Conservation (phyloP, 352 stramenopile species). For the Pythium oligandrum region DNA sequence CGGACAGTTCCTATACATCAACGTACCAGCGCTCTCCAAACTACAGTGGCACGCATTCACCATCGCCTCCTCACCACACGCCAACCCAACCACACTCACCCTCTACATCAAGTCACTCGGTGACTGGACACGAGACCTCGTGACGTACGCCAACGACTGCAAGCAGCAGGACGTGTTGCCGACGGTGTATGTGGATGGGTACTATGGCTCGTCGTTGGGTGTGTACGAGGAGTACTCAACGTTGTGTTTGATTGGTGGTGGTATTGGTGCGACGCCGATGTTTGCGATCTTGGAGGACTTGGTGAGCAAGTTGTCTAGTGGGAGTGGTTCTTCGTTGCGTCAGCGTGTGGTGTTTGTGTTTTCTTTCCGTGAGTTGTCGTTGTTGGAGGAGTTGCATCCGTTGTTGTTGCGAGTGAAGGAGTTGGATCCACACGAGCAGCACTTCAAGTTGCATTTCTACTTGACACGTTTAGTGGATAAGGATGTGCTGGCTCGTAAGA, state of each 20-base stretch:
- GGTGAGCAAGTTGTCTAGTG: slow-evolving; percentile 17
- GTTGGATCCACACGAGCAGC: slow-evolving; percentile 19
- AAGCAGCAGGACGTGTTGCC: no score
- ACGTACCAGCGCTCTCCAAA: slow-evolving; percentile 37
- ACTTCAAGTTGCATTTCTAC: slow-evolving; percentile 21
- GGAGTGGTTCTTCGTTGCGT: neutral
- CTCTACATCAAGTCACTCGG: no score
- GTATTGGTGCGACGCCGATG: slow-evolving; percentile 35
- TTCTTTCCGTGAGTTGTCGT: slow-evolving; percentile 28
- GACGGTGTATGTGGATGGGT: no score
- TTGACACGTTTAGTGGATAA: slow-evolving; percentile 17
- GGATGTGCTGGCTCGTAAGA: slow-evolving; percentile 4
- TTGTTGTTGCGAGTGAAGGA: slow-evolving; percentile 21
- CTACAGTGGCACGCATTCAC: slow-evolving; percentile 33
- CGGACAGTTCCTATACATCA: slow-evolving; percentile 46
- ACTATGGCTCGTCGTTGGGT: no score
- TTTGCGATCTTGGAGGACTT: slow-evolving; percentile 36
- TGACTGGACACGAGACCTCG: no score
- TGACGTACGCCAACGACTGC: no score
- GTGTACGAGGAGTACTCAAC: no score
- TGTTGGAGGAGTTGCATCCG: slow-evolving; percentile 32
- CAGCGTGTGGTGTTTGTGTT: slow-evolving; percentile 34
- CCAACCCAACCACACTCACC: slow-evolving; percentile 3
- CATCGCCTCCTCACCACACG: no score
- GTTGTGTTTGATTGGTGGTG: no score